Evolutionary conservation across 1,139 yeast species (phyloP).

Genomic region (Lizanozyma gosingica): DNA sequence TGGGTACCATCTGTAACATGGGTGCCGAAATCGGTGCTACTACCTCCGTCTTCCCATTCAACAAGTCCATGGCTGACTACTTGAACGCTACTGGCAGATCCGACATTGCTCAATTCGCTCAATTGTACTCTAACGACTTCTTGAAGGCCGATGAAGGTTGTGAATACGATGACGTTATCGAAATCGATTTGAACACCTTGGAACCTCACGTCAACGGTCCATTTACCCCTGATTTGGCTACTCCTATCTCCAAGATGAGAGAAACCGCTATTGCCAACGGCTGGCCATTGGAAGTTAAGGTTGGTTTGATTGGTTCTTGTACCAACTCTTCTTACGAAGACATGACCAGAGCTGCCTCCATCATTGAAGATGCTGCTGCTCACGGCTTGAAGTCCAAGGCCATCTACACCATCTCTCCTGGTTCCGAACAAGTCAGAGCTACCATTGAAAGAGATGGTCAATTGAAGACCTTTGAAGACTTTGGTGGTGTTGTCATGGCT

Average conservation of each 20-base stretch:
- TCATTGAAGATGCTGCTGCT: slow-evolving; percentile 80
- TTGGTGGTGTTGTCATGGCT: slow-evolving; percentile 93
- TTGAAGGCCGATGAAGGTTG: slow-evolving; percentile 88
- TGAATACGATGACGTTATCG: slow-evolving; percentile 93
- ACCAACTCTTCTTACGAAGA: slow-evolving; percentile 99
- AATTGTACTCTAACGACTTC: slow-evolving; percentile 64
- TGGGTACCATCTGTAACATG: slow-evolving; percentile 99
- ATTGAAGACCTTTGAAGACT: slow-evolving; percentile 79
- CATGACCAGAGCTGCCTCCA: slow-evolving; percentile 95
- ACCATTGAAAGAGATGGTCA: slow-evolving; percentile 97
- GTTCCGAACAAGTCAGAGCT: slow-evolving; percentile 98
- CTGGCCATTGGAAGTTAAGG: slow-evolving; percentile 94
- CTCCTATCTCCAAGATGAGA: slow-evolving; percentile 89
- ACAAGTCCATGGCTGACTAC: slow-evolving; percentile 83
- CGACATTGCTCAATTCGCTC: slow-evolving; percentile 75
- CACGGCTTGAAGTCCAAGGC: slow-evolving; percentile 90
- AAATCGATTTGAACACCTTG: slow-evolving; percentile 87
- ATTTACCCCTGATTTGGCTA: slow-evolving; percentile 98
- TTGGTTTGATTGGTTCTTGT: slow-evolving; percentile 97
- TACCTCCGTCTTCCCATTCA: slow-evolving; percentile 96
- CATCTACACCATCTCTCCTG: slow-evolving; percentile 92
- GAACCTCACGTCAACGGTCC: slow-evolving; percentile 99
- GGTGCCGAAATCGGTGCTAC: slow-evolving; percentile 99
- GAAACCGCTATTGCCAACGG: slow-evolving; percentile 79
- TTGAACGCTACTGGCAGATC: slow-evolving; percentile 83